Conservation (phyloP, 306 rosid species). For the Macrotyloma uniflorum region DNA sequence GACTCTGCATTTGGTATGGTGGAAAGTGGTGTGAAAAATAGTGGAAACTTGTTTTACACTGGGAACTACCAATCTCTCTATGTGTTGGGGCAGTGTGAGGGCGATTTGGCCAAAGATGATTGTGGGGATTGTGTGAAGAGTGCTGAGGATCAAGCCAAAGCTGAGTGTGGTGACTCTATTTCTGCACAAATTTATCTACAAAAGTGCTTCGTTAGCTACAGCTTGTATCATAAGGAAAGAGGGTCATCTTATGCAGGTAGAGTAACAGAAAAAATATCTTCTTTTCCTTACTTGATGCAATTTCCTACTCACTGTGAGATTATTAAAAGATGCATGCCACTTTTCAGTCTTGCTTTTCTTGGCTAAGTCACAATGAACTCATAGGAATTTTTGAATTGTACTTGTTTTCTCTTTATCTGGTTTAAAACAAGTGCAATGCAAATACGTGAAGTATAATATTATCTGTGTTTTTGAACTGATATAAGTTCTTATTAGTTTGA, state of each 20-base stretch:
- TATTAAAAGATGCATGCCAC: background rate
- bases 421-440: background rate
- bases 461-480: background rate
- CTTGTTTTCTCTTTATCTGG: too few species aligned
- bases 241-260: slow-evolving; percentile 59
- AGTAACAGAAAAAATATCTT: background rate
- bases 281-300: background rate
- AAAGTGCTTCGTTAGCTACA: slow-evolving; percentile 70
- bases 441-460: background rate
- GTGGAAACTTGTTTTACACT: slow-evolving; percentile 57
- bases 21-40: slow-evolving; percentile 56
- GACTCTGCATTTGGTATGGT: slow-evolving; percentile 59
- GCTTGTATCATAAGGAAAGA: slow-evolving; percentile 60
- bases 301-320: background rate
- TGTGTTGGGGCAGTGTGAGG: slow-evolving; percentile 82
- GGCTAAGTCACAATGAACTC: background rate
- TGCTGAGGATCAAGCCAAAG: slow-evolving; percentile 55
- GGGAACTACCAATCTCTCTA: slow-evolving; percentile 62
- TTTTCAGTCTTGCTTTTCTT: background rate
- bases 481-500: background rate
- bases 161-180: slow-evolving; percentile 58
- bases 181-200: slow-evolving; percentile 71
- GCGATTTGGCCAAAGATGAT: slow-evolving; percentile 60
- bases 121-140: slow-evolving; percentile 73
- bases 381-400: background rate